Conservation (phyloP, 2,329 filamentous ascomycete genomes). For the Teratosphaeriaceae sp. region DNA sequence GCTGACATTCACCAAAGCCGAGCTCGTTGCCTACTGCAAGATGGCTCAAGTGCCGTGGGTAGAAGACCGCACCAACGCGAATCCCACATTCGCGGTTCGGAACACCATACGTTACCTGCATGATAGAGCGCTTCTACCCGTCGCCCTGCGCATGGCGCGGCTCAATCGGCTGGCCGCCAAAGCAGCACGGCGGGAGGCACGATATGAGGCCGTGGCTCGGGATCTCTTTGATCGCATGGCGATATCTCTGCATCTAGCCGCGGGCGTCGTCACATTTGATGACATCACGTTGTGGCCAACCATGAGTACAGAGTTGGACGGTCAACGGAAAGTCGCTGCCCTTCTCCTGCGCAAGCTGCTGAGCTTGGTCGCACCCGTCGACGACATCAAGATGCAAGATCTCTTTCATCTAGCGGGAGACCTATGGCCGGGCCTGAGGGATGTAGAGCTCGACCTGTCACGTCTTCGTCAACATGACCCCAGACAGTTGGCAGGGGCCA, state of each 20-base stretch:
- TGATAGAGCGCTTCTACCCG: slow-evolving; percentile 54
- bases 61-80: slow-evolving; percentile 76
- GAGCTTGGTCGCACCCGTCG: slow-evolving; percentile 43
- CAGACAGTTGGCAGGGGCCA: neutral
- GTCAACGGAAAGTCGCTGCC: slow-evolving; percentile 24
- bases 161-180: slow-evolving; percentile 56
- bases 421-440: slow-evolving; percentile 26
- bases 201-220: slow-evolving; percentile 48
- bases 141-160: slow-evolving; percentile 58
- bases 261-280: neutral
- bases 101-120: slow-evolving; percentile 73
- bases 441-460: neutral
- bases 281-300: too few species aligned
- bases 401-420: slow-evolving; percentile 34
- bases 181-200: slow-evolving; percentile 39
- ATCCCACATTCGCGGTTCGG: slow-evolving; percentile 67
- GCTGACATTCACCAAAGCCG: slow-evolving; percentile 62
- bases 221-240: slow-evolving; percentile 44
- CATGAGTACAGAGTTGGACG: neutral
- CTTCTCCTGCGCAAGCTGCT: slow-evolving; percentile 43
- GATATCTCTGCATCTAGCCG: slow-evolving; percentile 1
- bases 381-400: slow-evolving; percentile 37
- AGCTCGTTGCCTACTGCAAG: slow-evolving; percentile 68
- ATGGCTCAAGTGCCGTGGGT: slow-evolving; percentile 65
- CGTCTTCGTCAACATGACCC: too few species aligned